Evolutionary conservation across 2,329 filamentous ascomycete species (phyloP), one percentile per base, ranked within the genome.

Genomic region (Penicillium aurantiogriseum): DNA sequence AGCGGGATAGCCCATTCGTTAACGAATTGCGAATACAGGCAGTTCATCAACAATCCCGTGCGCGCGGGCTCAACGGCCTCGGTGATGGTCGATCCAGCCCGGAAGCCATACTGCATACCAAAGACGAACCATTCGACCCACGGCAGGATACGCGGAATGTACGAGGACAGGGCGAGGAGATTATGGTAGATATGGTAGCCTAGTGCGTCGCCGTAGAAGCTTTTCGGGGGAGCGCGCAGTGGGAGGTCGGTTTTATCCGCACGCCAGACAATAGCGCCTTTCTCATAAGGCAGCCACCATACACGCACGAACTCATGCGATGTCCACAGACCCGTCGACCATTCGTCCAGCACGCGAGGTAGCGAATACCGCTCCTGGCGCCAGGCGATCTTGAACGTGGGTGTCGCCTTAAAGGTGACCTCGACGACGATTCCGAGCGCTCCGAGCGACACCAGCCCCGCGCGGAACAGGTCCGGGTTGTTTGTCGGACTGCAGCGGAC

Each of bases 1-100:
- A 99, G 81, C 1, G 94, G 93, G 7, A 99, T 83, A 0, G 93
- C 93, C 94, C 94, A 99, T 74, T 99, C 94, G 74, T 99, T 97
- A 63, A 99, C 94, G 68, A 91, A 96, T 71, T 99, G 94, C n/a
- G 90, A 93, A 80, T 97, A 99, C 6, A 97, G 84, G 70, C 94
- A 99, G 79, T 99, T 94, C 90, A 99, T 93, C 51, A 97, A 81
- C 45, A 97, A 83, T 13, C 92, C 93, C 62, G 88, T 80, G 58
- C 89, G 86, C 62, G 89, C 89, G 23, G 88, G 86, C 74, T 97
- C 89, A 19, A 97, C 85, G 6, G 89, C 93, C n/a, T 83, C 81
- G 40, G 86, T 88, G 51, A 82, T 81, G 3, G 81, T 83, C 49
- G 86, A 86, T 59, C 90, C 84, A 35, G 74, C 66, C 36, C 80